These are phyloP conservation scores for Scolecobasidium constrictum DNA, from an alignment of 2,329 filamentous ascomycete genomes.

Conservation along the genomic window DNA sequence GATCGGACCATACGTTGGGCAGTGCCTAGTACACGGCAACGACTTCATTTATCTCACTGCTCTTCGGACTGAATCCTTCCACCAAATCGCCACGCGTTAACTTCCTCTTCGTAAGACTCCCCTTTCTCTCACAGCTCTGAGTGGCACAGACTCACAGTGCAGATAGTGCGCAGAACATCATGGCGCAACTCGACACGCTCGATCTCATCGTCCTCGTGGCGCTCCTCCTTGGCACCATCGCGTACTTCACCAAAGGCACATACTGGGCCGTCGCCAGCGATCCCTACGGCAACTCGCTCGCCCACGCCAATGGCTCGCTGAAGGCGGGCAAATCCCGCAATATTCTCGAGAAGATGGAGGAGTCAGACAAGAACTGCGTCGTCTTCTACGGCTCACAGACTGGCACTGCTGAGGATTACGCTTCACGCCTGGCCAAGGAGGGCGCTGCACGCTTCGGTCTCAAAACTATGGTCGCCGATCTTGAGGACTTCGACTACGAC, in stretches of 20 bases:
- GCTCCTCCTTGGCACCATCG: conserved; percentile 75
- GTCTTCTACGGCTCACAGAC: conserved; percentile 99
- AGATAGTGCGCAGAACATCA: conserved; percentile 32
- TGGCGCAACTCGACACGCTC: conserved; percentile 94
- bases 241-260: conserved; percentile 96
- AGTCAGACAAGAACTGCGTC: conserved; percentile 91
- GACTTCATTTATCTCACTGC: too few relatives aligned
- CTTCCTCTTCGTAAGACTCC: too few relatives aligned
- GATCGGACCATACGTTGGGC: too few relatives aligned
- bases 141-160: neutral
- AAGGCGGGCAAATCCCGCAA: conserved; percentile 82
- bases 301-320: conserved; percentile 52
- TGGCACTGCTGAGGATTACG: conserved; percentile 96
- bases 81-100: too few relatives aligned
- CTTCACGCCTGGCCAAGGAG: conserved; percentile 90
- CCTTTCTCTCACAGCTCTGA: too few relatives aligned
- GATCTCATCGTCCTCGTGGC: conserved; percentile 84
- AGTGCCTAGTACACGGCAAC: too few relatives aligned
- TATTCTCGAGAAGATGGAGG: conserved; percentile 91
- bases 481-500: conserved; percentile 96
- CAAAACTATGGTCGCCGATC: conserved; percentile 95
- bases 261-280: conserved; percentile 86
- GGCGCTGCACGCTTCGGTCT: conserved; percentile 92
- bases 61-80: too few relatives aligned
- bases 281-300: conserved; percentile 69